Evolutionary conservation across 2,329 filamentous ascomycete species (phyloP).

Genomic region (Ophiostoma montium): DNA sequence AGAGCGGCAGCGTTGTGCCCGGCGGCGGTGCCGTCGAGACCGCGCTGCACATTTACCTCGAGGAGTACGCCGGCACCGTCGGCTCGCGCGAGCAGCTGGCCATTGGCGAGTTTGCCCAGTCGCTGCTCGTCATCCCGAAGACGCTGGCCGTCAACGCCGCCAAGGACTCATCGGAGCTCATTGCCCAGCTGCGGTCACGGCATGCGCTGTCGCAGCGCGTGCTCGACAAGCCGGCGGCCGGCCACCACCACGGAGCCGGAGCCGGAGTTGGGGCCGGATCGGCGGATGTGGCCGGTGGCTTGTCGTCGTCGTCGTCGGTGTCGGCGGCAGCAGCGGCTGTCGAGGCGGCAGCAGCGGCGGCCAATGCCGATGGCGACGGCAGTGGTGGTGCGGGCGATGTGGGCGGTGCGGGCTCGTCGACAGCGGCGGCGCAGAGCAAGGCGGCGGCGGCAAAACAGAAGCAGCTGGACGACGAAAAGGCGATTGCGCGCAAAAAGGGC

Average conservation of each 20-base stretch:
- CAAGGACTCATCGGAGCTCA: conserved; percentile 89
- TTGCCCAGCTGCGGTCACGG: conserved; percentile 84
- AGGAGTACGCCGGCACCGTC: conserved; percentile 96
- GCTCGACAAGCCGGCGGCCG: conserved; percentile 39
- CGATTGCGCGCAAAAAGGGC: conserved; percentile 80
- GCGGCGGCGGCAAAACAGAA: conserved; percentile 22
- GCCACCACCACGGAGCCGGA: conserved; percentile 1
- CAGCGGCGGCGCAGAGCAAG: neutral
- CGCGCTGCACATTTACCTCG: conserved; percentile 96
- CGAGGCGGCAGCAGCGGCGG: neutral
- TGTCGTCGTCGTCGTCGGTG: neutral
- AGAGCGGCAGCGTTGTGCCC: conserved; percentile 92
- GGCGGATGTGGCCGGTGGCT: neutral
- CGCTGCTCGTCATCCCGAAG: conserved; percentile 88
- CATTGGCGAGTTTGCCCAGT: conserved; percentile 92
- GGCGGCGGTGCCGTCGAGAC: conserved; percentile 95
- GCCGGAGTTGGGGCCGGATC: neutral
- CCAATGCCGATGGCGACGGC: conserved; percentile 1
- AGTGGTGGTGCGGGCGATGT: neutral
- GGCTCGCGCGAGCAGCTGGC: conserved; percentile 94
- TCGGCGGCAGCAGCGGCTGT: neutral
- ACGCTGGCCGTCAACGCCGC: conserved; percentile 94
- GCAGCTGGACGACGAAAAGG: conserved; percentile 63
- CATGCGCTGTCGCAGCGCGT: conserved; percentile 91
- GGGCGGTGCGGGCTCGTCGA: neutral